Base-by-base conservation (phyloP, 2,329 filamentous ascomycete genomes). In the Monilinia laxa region DNA sequence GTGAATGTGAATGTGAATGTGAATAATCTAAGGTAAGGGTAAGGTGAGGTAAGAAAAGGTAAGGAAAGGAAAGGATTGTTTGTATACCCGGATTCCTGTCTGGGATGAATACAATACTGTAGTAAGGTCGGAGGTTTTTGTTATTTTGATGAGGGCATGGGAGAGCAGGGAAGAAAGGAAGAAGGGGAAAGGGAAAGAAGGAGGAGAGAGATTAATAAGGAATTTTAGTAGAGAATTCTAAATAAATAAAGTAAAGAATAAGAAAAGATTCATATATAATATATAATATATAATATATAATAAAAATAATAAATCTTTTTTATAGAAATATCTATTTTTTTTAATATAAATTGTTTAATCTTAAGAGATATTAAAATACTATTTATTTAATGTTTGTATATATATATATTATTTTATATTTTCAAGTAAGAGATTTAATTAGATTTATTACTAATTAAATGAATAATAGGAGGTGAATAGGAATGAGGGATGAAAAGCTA, bases 71-170 rank as follows among this genome's bases (percentile, higher is more conserved):
- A 35, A 35, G 31, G 5, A 35, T 35, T 35, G 31, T 35, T 23
- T 57, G 20, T 40, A 28, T 52, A 52, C 49, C 49, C 49, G 31
- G 35, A 51, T 62, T 62, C 45, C 35, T 38, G 45, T 40, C 59
- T 62, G 59, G 31, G 59, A 62, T 51, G 59, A 53, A 52, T 23
- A 40, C 31, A 53, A 52, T 23, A 40, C 31, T 35, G 45, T 47
- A 28, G 23, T 16, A n/a, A 28, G 38, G n/a, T 51, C 16, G n/a
- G n/a, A 35, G 10, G 20, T 11, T 60, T 60, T 59, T n/a, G n/a
- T 28, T 3, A 35, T 60, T 35, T 49, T 53, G 51, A 16, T 9
- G 42, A 60, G 28, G n/a, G 42, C 20, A 42, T 60, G 20, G 25
- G 57, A 25, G 56, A 5, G 25, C 2, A 35, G 56, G 5, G 25